Evolutionary conservation across 2,329 filamentous ascomycete species (phyloP).

Genomic region (Ambrosiella cleistominuta): DNA sequence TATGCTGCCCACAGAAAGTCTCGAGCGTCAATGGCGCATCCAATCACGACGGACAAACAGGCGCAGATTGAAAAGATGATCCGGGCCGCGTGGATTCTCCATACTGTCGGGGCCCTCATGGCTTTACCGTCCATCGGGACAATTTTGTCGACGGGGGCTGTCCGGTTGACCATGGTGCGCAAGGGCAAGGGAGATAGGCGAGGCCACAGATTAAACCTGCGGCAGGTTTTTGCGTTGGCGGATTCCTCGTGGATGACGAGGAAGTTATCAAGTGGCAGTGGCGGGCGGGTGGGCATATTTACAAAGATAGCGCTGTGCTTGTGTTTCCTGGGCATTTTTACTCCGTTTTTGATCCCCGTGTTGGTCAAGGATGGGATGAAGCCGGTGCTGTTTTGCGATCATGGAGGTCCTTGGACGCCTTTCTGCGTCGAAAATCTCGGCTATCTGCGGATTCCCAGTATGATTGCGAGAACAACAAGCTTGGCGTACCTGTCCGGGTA

Average conservation of each 20-base stretch:
- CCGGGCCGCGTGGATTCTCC: conserved; percentile 11
- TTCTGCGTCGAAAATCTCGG: conserved; percentile 4
- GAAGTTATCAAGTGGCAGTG: background rate
- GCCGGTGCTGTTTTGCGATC: conserved; percentile 6
- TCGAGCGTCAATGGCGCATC: conserved; percentile 1
- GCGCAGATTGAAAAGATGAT: conserved; percentile 2
- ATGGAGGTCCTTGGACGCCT: conserved; percentile 10
- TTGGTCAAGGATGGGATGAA: conserved; percentile 3
- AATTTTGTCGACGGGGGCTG: conserved; percentile 6
- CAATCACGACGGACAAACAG: conserved; percentile 1
- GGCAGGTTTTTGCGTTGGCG: conserved; percentile 11
- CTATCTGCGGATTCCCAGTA: conserved; percentile 1
- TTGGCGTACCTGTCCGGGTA: conserved; percentile 10
- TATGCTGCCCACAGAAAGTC: conserved; percentile 6
- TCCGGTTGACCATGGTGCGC: conserved; percentile 3
- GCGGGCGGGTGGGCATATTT: conserved; percentile 5
- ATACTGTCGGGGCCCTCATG: conserved; percentile 10
- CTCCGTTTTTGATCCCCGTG: conserved; percentile 8
- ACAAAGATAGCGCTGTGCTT: conserved; percentile 6
- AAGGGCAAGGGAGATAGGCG: background rate
- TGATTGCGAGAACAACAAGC: conserved; percentile 10
- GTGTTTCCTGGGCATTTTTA: conserved; percentile 5
- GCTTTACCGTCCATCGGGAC: conserved; percentile 5
- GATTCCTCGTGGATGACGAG: conserved; percentile 5
- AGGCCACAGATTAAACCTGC: conserved; percentile 3